Evolutionary conservation across 345 rosid species (phyloP).

Genomic region (Eutrema heterophyllum): DNA sequence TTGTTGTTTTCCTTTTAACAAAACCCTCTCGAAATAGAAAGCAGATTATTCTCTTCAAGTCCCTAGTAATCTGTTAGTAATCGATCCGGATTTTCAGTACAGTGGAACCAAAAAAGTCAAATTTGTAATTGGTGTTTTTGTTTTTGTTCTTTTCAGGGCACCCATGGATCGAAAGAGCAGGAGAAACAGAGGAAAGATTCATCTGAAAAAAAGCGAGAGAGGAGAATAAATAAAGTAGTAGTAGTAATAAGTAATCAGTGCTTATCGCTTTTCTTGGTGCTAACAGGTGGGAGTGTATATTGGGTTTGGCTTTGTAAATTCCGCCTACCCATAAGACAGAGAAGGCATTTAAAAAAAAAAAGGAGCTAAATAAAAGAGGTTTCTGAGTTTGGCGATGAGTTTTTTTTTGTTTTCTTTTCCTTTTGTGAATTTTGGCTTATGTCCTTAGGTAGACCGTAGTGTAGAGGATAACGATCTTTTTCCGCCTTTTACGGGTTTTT

Average conservation of each 20-base stretch:
- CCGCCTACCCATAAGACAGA: slow-evolving; percentile 11
- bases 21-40: background rate
- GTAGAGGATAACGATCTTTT: slow-evolving; percentile 32
- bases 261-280: background rate
- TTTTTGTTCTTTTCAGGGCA: slow-evolving; percentile 36
- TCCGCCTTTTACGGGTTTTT: slow-evolving; percentile 33
- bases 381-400: slow-evolving; percentile 29
- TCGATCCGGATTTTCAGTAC: background rate
- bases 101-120: background rate
- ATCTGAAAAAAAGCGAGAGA: background rate
- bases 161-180: slow-evolving; percentile 55
- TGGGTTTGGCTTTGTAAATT: slow-evolving; percentile 9
- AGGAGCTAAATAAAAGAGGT: slow-evolving; percentile 20
- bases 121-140: background rate
- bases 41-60: background rate
- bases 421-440: background rate
- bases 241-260: background rate
- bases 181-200: slow-evolving; percentile 41
- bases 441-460: slow-evolving; percentile 20
- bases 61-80: background rate
- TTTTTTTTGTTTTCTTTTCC: background rate
- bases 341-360: background rate
- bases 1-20: background rate
- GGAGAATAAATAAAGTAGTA: background rate
- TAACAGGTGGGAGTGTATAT: slow-evolving; percentile 20